Evolutionary conservation across 1,139 yeast genomes (phyloP).

Genomic region (Arxiozyma heterogenica): DNA sequence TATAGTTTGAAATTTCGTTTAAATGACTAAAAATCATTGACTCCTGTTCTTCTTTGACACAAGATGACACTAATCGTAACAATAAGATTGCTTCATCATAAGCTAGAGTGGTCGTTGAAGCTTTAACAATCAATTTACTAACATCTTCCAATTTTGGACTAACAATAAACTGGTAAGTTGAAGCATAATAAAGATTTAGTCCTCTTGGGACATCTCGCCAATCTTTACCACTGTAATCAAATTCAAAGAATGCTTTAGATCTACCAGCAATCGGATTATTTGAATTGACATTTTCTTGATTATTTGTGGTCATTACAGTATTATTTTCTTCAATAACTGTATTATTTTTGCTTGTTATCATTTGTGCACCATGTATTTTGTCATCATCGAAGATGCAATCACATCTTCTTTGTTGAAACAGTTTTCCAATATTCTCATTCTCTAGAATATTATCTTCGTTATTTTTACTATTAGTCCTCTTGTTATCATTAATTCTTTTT

Average conservation of each 20-base stretch:
- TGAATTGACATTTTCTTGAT: not conserved
- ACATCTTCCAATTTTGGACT: constrained; percentile 12
- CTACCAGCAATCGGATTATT: constrained; percentile 32
- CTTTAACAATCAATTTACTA: constrained; percentile 23
- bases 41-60: constrained; percentile 39
- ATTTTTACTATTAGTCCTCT: not conserved
- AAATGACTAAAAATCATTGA: constrained; percentile 18
- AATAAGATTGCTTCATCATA: constrained; percentile 29
- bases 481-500: constrained; percentile 5
- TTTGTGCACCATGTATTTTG: constrained; percentile 21
- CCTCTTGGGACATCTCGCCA: constrained; percentile 66
- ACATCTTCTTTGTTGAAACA: constrained; percentile 24
- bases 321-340: not conserved
- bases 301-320: not conserved
- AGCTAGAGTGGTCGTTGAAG: constrained; percentile 33
- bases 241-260: constrained; percentile 33
- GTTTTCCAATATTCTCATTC: constrained; percentile 20
- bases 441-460: constrained; percentile 3
- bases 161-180: constrained; percentile 18
- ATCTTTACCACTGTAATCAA: constrained; percentile 53
- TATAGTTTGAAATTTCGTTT: constrained; percentile 12
- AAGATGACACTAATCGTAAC: constrained; percentile 40
- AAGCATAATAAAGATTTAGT: constrained; percentile 35
- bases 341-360: constrained; percentile 16
- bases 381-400: constrained; percentile 35